Percentiles rank a stretch among this genome's conserved stretches.
Conservation (phyloP, 305 asterid genomes). For the Ilex paraguariensis region DNA sequence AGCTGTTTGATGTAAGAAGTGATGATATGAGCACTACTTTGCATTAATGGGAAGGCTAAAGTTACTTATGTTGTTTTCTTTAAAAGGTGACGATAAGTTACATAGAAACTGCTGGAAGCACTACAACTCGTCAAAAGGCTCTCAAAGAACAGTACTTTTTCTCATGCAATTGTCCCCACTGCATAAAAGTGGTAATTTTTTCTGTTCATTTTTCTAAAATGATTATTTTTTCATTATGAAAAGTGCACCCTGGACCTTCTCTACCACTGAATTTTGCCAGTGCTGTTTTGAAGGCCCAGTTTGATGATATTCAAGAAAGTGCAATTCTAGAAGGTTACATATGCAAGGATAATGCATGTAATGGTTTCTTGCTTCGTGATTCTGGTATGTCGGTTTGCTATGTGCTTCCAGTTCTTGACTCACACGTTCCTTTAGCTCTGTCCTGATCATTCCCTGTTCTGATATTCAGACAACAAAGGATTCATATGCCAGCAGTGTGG, state of each 20-base stretch:
- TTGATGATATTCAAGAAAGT: conserved; percentile 79
- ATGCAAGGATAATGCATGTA: conserved; percentile 60
- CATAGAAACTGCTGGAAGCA: conserved; percentile 95
- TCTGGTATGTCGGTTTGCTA: conserved; percentile 34
- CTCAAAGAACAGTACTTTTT: conserved; percentile 92
- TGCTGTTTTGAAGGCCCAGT: conserved; percentile 52
- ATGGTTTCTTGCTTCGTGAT: conserved; percentile 70
- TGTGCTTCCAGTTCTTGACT: too few species aligned
- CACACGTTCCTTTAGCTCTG: not conserved
- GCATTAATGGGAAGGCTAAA: too few species aligned
- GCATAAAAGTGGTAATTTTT: conserved; percentile 51
- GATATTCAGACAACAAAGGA: conserved; percentile 60
- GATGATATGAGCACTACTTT: too few species aligned
- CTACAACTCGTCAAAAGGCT: conserved; percentile 73
- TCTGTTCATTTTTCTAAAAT: not conserved
- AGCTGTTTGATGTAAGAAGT: too few species aligned
- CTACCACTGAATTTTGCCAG: conserved; percentile 12
- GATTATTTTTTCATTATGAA: not conserved
- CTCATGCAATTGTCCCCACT: conserved; percentile 71
- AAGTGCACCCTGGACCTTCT: conserved; percentile 8
- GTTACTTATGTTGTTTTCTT: not conserved
- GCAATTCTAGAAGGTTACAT: conserved; percentile 88
- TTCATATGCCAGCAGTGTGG: conserved; percentile 86
- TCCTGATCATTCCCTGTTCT: conserved; percentile 5
- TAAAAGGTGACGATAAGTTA: conserved; percentile 80